phyloP scores from a whole-genome alignment of 495 filamentous ascomycete species.

The Penicillium daleae region DNA sequence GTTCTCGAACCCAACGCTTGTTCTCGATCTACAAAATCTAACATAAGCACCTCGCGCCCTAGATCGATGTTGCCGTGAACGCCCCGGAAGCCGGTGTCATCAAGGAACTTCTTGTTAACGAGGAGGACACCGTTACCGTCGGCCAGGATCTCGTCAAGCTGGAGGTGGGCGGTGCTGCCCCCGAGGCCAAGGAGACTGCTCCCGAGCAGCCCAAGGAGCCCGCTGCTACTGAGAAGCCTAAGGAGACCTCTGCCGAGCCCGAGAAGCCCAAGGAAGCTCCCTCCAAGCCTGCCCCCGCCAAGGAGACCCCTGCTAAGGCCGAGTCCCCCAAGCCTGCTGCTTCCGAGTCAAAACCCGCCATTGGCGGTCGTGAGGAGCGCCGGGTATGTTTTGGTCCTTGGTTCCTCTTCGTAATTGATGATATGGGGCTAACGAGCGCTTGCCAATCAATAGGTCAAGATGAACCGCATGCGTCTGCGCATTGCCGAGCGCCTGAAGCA shows the following conservation, averaged over 20 bases:
- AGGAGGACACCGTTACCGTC: constrained; percentile 95
- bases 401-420: neutral
- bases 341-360: constrained; percentile 37
- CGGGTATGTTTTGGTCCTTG: constrained; percentile 62
- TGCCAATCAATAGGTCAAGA: constrained; percentile 75
- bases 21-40: constrained; percentile 9
- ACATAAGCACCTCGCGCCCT: constrained; percentile 19
- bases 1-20: neutral
- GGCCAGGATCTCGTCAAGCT: constrained; percentile 88
- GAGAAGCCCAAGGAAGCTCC: constrained; percentile 49
- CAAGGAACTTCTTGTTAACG: constrained; percentile 88
- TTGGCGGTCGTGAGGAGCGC: constrained; percentile 85
- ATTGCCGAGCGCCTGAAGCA: constrained; percentile 98
- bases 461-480: constrained; percentile 98
- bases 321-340: constrained; percentile 33
- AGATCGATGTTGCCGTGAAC: constrained; percentile 97
- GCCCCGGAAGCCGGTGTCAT: constrained; percentile 89
- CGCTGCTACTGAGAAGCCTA: constrained; percentile 46
- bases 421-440: constrained; percentile 6
- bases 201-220: constrained; percentile 45
- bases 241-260: constrained; percentile 39
- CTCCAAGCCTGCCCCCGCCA: constrained; percentile 44
- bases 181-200: constrained; percentile 55
- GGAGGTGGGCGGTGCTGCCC: constrained; percentile 74
- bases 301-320: constrained; percentile 38